Percentiles rank a stretch among this genome's conserved stretches.
These are phyloP conservation scores for Colletotrichum chlorophyti DNA, from an alignment of 2,329 filamentous ascomycete species.

Conservation along the genomic window DNA sequence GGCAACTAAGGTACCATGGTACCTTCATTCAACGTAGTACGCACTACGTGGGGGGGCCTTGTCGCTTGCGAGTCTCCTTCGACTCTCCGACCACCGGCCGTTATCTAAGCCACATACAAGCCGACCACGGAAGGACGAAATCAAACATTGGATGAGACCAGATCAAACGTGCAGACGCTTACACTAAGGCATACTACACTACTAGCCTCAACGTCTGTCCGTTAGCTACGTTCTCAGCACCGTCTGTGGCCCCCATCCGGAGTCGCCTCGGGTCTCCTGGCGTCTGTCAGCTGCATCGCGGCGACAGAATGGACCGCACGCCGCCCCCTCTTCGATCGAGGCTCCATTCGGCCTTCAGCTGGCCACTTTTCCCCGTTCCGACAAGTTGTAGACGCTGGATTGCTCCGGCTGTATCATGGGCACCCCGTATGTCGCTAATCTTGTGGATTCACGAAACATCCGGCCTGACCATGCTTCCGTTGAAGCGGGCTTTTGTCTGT, in stretches of 20 bases:
- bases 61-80: constrained; percentile 17
- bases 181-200: no score
- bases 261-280: background rate
- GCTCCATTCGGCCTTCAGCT: background rate
- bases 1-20: no score
- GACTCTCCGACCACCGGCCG: constrained; percentile 10
- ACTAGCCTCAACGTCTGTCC: constrained; percentile 3
- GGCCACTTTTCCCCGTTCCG: no score
- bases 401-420: no score
- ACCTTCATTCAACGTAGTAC: no score
- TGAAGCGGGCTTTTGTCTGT: constrained; percentile 1
- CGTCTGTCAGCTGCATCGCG: constrained; percentile 8
- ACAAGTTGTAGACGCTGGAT: no score
- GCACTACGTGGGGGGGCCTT: constrained; percentile 14
- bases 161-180: constrained; percentile 1
- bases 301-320: background rate
- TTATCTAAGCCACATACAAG: constrained; percentile 5
- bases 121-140: background rate
- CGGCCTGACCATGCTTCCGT: background rate
- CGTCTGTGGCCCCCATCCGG: background rate
- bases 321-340: background rate
- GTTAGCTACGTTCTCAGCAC: background rate
- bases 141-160: constrained; percentile 11
- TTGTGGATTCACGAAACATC: background rate
- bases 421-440: background rate